phyloP scores from a whole-genome alignment of 192 early-diverging fungal species.

The Rhizoclosmatium globosum region DNA sequence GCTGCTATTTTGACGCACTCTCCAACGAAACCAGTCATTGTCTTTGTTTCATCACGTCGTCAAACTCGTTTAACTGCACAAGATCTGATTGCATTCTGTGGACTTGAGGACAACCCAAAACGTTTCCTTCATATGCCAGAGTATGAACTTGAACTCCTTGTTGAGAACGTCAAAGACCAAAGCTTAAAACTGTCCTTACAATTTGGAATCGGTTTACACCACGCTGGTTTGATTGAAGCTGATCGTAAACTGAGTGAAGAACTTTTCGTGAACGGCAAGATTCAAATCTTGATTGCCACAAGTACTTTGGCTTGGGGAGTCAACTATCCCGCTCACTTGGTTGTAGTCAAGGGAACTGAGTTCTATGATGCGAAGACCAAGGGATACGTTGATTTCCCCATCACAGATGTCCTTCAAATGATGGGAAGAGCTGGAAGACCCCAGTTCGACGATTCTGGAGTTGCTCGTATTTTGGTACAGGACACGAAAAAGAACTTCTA shows the following conservation, averaged over 20 bases:
- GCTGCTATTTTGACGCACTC: slow-evolving; percentile 94
- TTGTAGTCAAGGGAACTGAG: slow-evolving; percentile 98
- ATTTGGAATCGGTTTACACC: slow-evolving; percentile 98
- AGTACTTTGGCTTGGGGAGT: slow-evolving; percentile 98
- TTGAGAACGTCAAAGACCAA: slow-evolving; percentile 81
- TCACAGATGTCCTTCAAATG: slow-evolving; percentile 99
- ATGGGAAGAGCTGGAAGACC: slow-evolving; percentile 97
- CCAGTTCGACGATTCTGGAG: slow-evolving; percentile 93
- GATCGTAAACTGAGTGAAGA: slow-evolving; percentile 92
- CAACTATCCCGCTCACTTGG: slow-evolving; percentile 96
- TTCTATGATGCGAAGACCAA: slow-evolving; percentile 90
- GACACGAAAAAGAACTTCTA: slow-evolving; percentile 99
- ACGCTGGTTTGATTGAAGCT: slow-evolving; percentile 89
- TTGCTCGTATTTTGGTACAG: slow-evolving; percentile 93
- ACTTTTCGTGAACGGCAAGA: slow-evolving; percentile 93
- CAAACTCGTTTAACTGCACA: slow-evolving; percentile 97
- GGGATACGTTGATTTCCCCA: slow-evolving; percentile 95
- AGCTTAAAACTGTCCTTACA: slow-evolving; percentile 79
- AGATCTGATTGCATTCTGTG: slow-evolving; percentile 94
- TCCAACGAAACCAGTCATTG: slow-evolving; percentile 90
- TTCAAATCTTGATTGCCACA: slow-evolving; percentile 96
- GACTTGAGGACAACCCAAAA: slow-evolving; percentile 89
- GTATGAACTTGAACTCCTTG: slow-evolving; percentile 75
- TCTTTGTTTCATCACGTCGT: slow-evolving; percentile 97
- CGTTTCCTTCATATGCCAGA: slow-evolving; percentile 89